Base-by-base conservation (phyloP, 345 rosid genomes). In the Salix caprea region DNA sequence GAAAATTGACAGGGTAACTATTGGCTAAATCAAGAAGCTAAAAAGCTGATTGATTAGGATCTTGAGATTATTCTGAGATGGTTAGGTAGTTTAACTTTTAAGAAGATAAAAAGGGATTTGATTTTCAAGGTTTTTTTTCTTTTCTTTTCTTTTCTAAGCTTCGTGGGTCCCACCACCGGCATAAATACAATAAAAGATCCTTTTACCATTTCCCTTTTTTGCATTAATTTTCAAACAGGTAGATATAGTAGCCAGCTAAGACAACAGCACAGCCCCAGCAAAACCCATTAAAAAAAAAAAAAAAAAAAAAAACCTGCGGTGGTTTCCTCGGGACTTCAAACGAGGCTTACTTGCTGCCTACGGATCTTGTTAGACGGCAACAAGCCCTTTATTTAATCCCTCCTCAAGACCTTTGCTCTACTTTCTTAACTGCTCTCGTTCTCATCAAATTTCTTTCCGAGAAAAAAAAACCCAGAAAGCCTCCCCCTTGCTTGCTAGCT, bases 341-440 rank as follows among this genome's bases (percentile, higher is more conserved):
- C 80, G 18, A 69, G 64, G 48, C 85, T 88, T 88, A 84, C 97
- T 89, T 92, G 87, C 80, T 61, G 80, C 73, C 87, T 82, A 92
- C 99, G 99, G 87, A 89, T 86, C 94, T 90, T 71, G 12, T 19
- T 71, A 7, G 56, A 40, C 39, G 23, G 56, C 73, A 34, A 19
- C 65, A 79, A 76, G 77, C 83, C 86, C 86, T 88, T 88, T 90
- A 87, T 94, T 85, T 91, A 92, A 88, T 86, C 82, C 60, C 77
- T 13, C 70, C 60, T 77, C 75, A 74, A 6, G 65, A 71, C 76
- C 81, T 75, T 79, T 81, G 34, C 74, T 86, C 73, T 80, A 83
- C 81, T 90, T 91, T 88, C 90, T 84, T 86, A 87, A 87, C 84
- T 67, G 79, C 81, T 78, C 80, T 77, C 77, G 79, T 82, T 76